Base-by-base conservation (phyloP, 768 basidiomycete genomes). In the Mrakia blollopis region DNA sequence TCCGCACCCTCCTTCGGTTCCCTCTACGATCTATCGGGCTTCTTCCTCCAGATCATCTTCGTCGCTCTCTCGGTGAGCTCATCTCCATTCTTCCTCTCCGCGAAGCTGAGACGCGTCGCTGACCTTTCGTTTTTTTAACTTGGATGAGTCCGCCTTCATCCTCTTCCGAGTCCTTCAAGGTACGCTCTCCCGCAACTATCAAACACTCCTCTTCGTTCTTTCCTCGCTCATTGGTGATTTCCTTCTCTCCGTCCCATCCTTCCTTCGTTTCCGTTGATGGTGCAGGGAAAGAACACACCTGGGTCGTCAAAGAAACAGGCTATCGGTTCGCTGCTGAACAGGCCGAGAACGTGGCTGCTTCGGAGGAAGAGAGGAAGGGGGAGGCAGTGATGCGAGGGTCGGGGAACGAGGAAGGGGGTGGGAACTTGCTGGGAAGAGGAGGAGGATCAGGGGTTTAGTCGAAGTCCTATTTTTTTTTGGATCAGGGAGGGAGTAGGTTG, bases 91-190 rank as follows among this genome's bases (percentile, higher is more conserved):
- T 28, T 62, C 61, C 4, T 16, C 9, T 62, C 25, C n/a, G n/a
- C n/a, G n/a, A 9, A 35, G 9, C 23, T 30, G 61, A 28, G 25
- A 30, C 61, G 28, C n/a, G 28, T 62, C 57, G 14, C 61, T 62
- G n/a, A 62, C 14, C 32, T 3, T 28, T 16, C 61, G n/a, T 16
- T 8, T 10, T 35, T 30, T 35, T 11, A 11, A 23, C 32, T 35
- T 18, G 57, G 2, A 9, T 11, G 30, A 62, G 61, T 30, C 28
- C 3, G 61, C 61, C 30, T 62, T 62, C 61, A 62, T 62, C 28
- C 32, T 62, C 61, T 62, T 62, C 61, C 61, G 61, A 62, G 61
- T 62, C 61, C 23, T 62, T 8, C 61, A 62, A 62, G 61, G 57
- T 30, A 11, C 44, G 44, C 11, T n/a, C n/a, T n/a, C n/a, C n/a